Conservation (phyloP, 192 early-diverging fungal genomes). For the Linnemannia zychae region DNA sequence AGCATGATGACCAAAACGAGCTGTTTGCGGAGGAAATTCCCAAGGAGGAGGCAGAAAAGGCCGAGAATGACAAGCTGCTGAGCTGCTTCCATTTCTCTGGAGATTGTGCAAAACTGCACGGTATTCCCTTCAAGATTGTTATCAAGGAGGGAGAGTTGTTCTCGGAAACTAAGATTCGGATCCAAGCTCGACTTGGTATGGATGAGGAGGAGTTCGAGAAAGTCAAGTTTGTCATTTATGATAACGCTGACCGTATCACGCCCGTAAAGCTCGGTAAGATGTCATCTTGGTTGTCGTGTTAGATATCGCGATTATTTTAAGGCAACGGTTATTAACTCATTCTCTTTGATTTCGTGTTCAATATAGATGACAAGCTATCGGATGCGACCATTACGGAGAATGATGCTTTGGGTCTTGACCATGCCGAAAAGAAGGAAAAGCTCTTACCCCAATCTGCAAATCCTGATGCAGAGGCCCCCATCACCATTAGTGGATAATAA, state of each 20-base stretch:
- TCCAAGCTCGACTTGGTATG: conserved; percentile 80
- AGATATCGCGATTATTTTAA: not conserved
- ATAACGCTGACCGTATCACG: conserved; percentile 5
- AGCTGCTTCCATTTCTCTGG: conserved; percentile 85
- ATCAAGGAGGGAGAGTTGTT: conserved; percentile 74
- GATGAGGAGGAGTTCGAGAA: conserved; percentile 87
- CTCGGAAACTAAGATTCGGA: conserved; percentile 77
- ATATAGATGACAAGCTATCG: not conserved
- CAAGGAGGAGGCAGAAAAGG: conserved; percentile 59
- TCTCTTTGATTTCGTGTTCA: not conserved
- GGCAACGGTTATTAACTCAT: not conserved
- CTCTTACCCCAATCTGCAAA: not conserved
- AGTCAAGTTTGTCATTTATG: conserved; percentile 64
- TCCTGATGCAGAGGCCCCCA: not conserved
- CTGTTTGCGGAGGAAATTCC: conserved; percentile 75
- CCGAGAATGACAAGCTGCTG: conserved; percentile 61
- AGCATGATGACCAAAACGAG: conserved; percentile 56
- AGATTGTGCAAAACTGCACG: conserved; percentile 76
- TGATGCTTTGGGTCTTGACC: not conserved
- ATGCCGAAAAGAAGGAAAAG: conserved; percentile 4
- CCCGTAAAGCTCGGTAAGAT: conserved; percentile 42
- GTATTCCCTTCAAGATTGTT: conserved; percentile 88
- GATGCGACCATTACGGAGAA: not conserved
- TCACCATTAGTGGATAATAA: not conserved
- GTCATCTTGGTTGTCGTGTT: not conserved